Evolutionary conservation across 768 basidiomycete species (phyloP), one percentile per base, ranked within the genome.

Genomic region (Mycena rebaudengoi): DNA sequence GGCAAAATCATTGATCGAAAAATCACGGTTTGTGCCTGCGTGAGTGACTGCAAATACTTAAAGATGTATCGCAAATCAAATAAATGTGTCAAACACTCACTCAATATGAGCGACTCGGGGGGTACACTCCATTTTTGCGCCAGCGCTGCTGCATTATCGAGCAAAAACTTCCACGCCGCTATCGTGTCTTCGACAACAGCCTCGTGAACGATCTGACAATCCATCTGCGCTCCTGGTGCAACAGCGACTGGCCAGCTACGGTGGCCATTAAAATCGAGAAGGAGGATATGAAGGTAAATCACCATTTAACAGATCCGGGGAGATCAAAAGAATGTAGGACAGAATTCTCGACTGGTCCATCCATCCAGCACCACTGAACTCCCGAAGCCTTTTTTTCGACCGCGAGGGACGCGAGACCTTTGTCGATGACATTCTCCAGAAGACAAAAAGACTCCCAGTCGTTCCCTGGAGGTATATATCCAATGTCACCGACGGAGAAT

Each of bases 161-260:
- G 62, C 2, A 63, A 44, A 32, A 63, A 56, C 43, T 56, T 25
- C 62, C 62, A 63, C 5, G 53, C 62, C 26, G 43, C 52, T 20
- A 50, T 26, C 48, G 43, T 63, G 21, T 29, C 7, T 18, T 37
- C 43, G 20, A 63, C 43, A 12, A 14, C 40, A 21, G 13, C 33
- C 28, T 48, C n/a, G 46, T 85, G 81, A 7, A 76, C 56, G 21
- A 83, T 70, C 18, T 74, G 75, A n/a, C 83, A 76, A 30, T 80
- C 77, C 0, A 78, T 73, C 49, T 83, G 75, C 33, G 71, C 68
- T 18, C 75, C 71, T 3, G 79, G 73, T 14, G 78, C 75, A 3
- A 83, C 77, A 1, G 77, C 74, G 23, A 85, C 74, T 2, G 82
- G 73, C 84, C 84, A 85, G 33, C 84, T 85, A 26, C 2, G 3